Conservation (phyloP, 1,284 basidiomycete species). For the Cryptococcus deneoformans region DNA sequence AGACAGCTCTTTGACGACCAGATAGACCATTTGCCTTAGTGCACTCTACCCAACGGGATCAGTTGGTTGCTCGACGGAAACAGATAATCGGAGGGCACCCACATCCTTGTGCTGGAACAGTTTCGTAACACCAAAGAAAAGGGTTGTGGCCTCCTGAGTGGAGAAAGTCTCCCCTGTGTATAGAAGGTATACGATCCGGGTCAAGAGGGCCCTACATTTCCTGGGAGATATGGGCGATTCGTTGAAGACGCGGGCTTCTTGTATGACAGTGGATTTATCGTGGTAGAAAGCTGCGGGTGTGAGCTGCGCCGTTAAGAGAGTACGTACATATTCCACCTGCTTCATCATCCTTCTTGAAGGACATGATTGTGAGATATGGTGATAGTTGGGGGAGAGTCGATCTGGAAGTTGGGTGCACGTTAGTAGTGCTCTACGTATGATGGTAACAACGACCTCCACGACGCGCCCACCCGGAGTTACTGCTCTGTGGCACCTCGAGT, state of each 20-base stretch:
- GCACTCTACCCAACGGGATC: slow-evolving; percentile 63
- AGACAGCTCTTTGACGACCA: slow-evolving; percentile 97
- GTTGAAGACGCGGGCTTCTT: slow-evolving; percentile 99
- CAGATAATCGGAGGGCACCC: slow-evolving; percentile 49
- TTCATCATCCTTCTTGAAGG: slow-evolving; percentile 91
- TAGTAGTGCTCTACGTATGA: too few species aligned
- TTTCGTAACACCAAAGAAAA: slow-evolving; percentile 99
- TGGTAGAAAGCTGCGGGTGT: slow-evolving; percentile 54
- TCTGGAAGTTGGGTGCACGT: not conserved
- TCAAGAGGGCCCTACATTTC: slow-evolving; percentile 94
- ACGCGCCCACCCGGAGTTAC: too few species aligned
- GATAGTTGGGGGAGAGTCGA: not conserved
- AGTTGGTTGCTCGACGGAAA: not conserved
- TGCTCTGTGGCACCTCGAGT: too few species aligned
- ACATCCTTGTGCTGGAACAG: slow-evolving; percentile 99
- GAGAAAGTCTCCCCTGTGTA: slow-evolving; percentile 98
- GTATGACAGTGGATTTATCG: slow-evolving; percentile 93
- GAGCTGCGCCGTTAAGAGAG: not conserved
- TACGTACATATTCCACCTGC: slow-evolving; percentile 56
- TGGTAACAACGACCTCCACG: too few species aligned
- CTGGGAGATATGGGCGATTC: slow-evolving; percentile 96
- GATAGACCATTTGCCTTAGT: slow-evolving; percentile 95
- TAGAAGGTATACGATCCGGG: slow-evolving; percentile 92
- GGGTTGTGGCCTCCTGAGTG: slow-evolving; percentile 92
- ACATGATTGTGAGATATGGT: slow-evolving; percentile 40